A percentile compares a stretch with the other conserved stretches of the same genome.
These are phyloP conservation scores for Podosphaera fusca DNA, from an alignment of 2,329 filamentous ascomycete species.

Conservation along the genomic window DNA sequence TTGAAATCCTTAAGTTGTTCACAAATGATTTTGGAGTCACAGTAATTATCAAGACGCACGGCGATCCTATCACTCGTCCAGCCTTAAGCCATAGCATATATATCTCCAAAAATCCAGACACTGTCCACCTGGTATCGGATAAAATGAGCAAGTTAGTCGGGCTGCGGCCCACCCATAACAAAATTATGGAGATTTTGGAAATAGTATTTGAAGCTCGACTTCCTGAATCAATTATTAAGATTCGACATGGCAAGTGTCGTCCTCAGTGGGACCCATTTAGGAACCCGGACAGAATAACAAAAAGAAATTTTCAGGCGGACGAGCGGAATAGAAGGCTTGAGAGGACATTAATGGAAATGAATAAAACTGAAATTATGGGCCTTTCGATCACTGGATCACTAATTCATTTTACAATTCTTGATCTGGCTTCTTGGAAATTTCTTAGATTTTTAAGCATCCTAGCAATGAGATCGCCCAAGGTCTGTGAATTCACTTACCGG, in stretches of 20 bases:
- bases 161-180: slow-evolving; percentile 12
- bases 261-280: slow-evolving; percentile 12
- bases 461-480: slow-evolving; percentile 23
- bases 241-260: slow-evolving; percentile 28
- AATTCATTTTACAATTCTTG: slow-evolving; percentile 44
- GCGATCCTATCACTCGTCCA: slow-evolving; percentile 14
- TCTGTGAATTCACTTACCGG: slow-evolving; percentile 26
- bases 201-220: slow-evolving; percentile 32
- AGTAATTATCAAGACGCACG: slow-evolving; percentile 13
- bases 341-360: slow-evolving; percentile 4
- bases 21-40: slow-evolving; percentile 6
- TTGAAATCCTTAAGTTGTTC: slow-evolving; percentile 27
- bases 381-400: slow-evolving; percentile 46
- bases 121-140: slow-evolving; percentile 15
- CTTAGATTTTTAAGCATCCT: slow-evolving; percentile 54
- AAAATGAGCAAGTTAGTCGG: slow-evolving; percentile 14
- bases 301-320: not conserved
- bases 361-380: slow-evolving; percentile 30
- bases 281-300: slow-evolving; percentile 1
- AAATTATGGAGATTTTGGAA: slow-evolving; percentile 12
- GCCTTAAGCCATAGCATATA: slow-evolving; percentile 11
- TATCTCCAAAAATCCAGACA: slow-evolving; percentile 2
- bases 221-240: slow-evolving; percentile 30
- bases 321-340: not conserved
- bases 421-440: slow-evolving; percentile 37